Evolutionary conservation across 2,329 filamentous ascomycete species (phyloP).

Genomic region (Aspergillus fijiensis): DNA sequence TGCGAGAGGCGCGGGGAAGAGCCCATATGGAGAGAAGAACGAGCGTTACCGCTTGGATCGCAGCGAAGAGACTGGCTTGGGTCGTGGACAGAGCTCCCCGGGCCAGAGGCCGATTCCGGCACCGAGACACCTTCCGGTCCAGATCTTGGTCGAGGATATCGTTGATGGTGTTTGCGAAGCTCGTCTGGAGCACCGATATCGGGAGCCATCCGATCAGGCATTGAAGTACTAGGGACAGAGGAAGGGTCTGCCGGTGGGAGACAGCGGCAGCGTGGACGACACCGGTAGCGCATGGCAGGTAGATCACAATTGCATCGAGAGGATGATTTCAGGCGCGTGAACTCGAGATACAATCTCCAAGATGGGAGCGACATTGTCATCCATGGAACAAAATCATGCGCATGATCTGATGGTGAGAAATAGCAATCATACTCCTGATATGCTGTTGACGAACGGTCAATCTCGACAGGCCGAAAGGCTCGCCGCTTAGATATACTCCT

Average conservation of each 20-base stretch:
- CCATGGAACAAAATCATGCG: no score
- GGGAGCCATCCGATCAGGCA: background rate
- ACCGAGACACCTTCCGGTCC: background rate
- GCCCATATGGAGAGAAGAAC: no score
- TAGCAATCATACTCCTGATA: no score
- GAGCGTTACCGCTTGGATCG: no score
- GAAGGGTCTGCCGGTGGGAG: background rate
- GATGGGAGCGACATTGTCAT: background rate
- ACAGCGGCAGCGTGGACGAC: background rate
- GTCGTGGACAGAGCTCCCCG: no score
- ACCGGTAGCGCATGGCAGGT: background rate
- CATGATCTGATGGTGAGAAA: no score
- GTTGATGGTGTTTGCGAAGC: background rate
- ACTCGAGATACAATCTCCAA: background rate
- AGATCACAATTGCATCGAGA: background rate
- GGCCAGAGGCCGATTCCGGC: background rate
- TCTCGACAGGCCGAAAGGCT: no score
- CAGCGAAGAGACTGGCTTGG: no score
- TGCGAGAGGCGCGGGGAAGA: no score
- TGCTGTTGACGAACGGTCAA: no score
- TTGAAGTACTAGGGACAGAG: background rate
- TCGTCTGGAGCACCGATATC: background rate
- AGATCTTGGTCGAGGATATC: background rate
- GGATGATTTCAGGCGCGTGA: background rate
- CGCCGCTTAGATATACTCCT: no score